Base-by-base conservation (phyloP, 78 protist genomes). In the Dictyostelium capitatum region DNA sequence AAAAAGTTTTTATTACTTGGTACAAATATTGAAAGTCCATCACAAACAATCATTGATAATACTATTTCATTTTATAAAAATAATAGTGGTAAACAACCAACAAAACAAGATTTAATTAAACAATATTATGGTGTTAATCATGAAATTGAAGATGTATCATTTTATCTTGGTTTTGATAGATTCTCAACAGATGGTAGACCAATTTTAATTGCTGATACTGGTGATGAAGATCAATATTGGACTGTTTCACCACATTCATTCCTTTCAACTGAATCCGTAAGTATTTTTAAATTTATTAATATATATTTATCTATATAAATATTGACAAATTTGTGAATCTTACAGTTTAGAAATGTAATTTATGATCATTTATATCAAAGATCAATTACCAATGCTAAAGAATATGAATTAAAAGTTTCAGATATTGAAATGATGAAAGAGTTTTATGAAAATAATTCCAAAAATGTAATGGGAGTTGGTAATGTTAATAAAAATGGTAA, bases 101-200 rank as follows among this genome's bases (percentile, higher is more conserved):
- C 75, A 7, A 84, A 84, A 75, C 41, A 72, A 9, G 92, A 84
- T 32, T 59, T 84, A 43, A 59, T 84, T 28, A 77, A 56, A 28
- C 67, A 84, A 56, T 74, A 84, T 75, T 84, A 84, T 75, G 83
- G 82, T 59, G 57, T 59, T 6, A 14, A 32, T 15, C 25, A 15
- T 7, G 70, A 83, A 23, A 72, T 84, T 15, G 74, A 72, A 74
- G 92, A 84, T 51, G 92, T 84, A 5, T 74, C 81, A 20, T 74
- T 84, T 30, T 84, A 84, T 47, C 30, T 84, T 10, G 92, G 92
- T 25, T 84, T 84, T 30, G 92, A 84, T 74, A 32, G 92, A 74
- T 84, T 84, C 37, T 37, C 83, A 6, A 84, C 92, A n/a, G 92
- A 84, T 74, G 92, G 92, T 46, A 51, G 92, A 51, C 92, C 92